Base-by-base conservation (phyloP, 495 filamentous ascomycete species). In the Symbiotaphrina buchneri region DNA sequence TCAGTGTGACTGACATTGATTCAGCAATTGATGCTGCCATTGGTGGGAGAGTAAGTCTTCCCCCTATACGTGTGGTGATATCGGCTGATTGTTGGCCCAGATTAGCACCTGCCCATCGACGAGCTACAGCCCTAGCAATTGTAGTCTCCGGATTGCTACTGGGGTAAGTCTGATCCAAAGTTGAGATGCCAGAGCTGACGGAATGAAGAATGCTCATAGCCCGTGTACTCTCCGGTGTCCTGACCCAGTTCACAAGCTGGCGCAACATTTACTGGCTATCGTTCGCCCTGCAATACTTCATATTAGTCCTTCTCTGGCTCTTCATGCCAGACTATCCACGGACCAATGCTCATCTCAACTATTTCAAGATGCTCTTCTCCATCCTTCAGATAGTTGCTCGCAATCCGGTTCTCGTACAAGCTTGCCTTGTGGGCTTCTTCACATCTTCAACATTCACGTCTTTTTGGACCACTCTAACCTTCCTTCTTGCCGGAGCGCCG, bases 401-500 rank as follows among this genome's bases (percentile, higher is more conserved):
- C 2, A 59, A 80, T 29, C 76, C 80, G 1, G 48, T 76, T 3
- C 59, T 90, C 2, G 57, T 74, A 0, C 77, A 85, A 41, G 63
- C 63, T 3, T 68, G 64, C 20, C 41, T 72, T 1, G 59, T 68
- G 24, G 59, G 61, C 1, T 61, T 72, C 38, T 60, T 64, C 36
- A 54, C 53, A 8, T 56, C 56, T 3, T 48, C 56, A 0, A 65
- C 60, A 1, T 77, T 77, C 45, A 77, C 70, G n/a, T 52, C 43
- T 19, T 75, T 72, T 55, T 90, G 79, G 80, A 87, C 80, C 2
- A 85, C 79, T 0, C 51, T 85, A 11, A 81, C 75, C 0, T 90
- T 90, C 47, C 61, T 85, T 14, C 60, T 87, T 4, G 61, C 73
- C 1, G 61, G 58, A 0, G 47, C 55, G 11, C 75, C 80, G 0